Percentiles rank a stretch among this genome's conserved stretches.
phyloP scores from a whole-genome alignment of 495 filamentous ascomycete genomes.

The Sporormia fimetaria region DNA sequence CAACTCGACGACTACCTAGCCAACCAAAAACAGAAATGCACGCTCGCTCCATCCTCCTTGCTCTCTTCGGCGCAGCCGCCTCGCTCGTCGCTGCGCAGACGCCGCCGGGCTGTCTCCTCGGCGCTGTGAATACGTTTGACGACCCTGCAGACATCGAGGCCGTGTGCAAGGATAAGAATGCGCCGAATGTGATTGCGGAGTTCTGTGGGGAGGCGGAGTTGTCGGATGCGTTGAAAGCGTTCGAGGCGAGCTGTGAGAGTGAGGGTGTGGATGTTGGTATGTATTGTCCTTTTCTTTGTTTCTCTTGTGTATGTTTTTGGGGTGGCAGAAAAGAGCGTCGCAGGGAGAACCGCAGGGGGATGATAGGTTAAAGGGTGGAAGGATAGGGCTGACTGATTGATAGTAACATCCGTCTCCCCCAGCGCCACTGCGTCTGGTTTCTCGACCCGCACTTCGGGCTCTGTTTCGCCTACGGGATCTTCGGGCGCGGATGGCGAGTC shows the following conservation, averaged over 20 bases:
- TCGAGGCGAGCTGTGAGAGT: constrained; percentile 23
- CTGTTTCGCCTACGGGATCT: neutral
- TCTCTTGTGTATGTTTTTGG: neutral
- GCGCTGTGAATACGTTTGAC: constrained; percentile 33
- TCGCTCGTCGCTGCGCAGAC: constrained; percentile 31
- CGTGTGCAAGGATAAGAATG: constrained; percentile 28
- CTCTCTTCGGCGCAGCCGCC: constrained; percentile 30
- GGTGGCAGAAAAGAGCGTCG: neutral
- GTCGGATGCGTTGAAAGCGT: constrained; percentile 25
- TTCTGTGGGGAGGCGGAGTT: constrained; percentile 25
- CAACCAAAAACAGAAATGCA: constrained; percentile 14
- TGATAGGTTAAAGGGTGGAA: no score
- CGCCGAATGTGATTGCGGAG: constrained; percentile 22
- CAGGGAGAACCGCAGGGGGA: no score
- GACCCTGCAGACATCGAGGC: constrained; percentile 29
- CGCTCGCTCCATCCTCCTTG: constrained; percentile 30
- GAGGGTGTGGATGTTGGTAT: constrained; percentile 30
- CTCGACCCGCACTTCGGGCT: no score
- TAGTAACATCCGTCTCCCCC: no score
- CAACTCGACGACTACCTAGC: constrained; percentile 1
- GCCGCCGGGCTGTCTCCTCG: constrained; percentile 35
- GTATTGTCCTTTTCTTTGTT: constrained; percentile 11
- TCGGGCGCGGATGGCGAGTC: neutral
- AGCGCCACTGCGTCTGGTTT: no score
- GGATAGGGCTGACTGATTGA: no score